These are phyloP conservation scores for Serendipita indica DNA, from an alignment of 768 basidiomycete species.

Conservation along the genomic window DNA sequence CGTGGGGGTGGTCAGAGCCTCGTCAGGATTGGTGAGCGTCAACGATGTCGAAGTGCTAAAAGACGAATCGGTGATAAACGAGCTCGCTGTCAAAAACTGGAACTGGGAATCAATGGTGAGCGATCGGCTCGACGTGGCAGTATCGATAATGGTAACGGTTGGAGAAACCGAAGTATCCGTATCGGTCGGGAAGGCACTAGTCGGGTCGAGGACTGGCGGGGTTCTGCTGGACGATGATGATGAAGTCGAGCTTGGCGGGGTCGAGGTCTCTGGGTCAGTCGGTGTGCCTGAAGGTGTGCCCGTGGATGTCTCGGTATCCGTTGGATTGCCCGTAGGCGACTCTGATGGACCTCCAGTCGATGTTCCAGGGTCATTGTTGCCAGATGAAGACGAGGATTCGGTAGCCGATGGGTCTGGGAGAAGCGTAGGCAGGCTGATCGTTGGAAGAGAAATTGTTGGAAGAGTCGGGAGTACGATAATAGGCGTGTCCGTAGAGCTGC, in stretches of 20 bases:
- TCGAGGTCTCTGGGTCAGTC: background rate
- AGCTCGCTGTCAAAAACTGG: background rate
- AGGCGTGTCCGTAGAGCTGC: background rate
- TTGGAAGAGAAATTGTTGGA: background rate
- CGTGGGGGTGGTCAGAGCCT: slow-evolving; percentile 21
- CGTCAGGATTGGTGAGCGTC: slow-evolving; percentile 29
- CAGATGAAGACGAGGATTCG: background rate
- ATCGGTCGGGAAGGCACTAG: background rate
- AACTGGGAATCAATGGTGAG: background rate
- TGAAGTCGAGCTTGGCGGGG: background rate
- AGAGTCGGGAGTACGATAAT: background rate
- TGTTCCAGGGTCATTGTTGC: background rate
- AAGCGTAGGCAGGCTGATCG: background rate
- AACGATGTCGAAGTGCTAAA: background rate
- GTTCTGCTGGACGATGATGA: background rate
- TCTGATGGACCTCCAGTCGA: too few relatives aligned
- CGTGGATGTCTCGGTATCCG: too few relatives aligned
- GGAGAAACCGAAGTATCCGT: background rate
- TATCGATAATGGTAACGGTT: background rate
- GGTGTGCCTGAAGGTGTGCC: background rate
- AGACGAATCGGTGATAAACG: background rate
- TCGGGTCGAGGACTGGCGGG: background rate
- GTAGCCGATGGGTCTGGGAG: background rate
- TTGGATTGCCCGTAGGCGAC: too few relatives aligned
- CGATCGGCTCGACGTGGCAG: background rate